These are phyloP conservation scores for Candida sp. DNA, from an alignment of 1,139 yeast species.

Conservation along the genomic window DNA sequence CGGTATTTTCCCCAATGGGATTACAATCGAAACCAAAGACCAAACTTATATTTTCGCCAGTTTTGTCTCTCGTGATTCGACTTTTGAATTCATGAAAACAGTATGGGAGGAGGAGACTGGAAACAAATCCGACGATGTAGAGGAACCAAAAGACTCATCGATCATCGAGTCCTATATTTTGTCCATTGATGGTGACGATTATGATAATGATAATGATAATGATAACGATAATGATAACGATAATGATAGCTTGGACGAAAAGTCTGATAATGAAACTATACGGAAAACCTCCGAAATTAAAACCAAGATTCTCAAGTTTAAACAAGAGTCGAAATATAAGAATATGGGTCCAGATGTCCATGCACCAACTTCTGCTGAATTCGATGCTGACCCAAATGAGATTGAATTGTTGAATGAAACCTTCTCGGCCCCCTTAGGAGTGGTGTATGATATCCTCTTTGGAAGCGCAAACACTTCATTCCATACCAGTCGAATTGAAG, in stretches of 20 bases:
- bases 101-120: constrained; percentile 48
- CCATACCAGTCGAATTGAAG: constrained; percentile 35
- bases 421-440: constrained; percentile 47
- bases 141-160: constrained; percentile 8
- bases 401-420: constrained; percentile 29
- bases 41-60: constrained; percentile 81
- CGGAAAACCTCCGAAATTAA: constrained; percentile 1
- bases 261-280: constrained; percentile 6
- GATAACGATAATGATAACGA: constrained; percentile 5
- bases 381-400: constrained; percentile 22
- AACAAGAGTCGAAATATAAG: constrained; percentile 26
- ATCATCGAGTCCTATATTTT: constrained; percentile 27
- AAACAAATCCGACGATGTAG: constrained; percentile 8
- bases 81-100: constrained; percentile 63
- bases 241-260: not conserved
- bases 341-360: constrained; percentile 39
- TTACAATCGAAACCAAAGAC: constrained; percentile 66
- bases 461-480: constrained; percentile 39
- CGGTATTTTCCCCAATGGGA: constrained; percentile 90
- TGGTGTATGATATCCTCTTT: constrained; percentile 45
- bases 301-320: constrained; percentile 22
- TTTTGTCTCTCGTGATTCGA: constrained; percentile 77
- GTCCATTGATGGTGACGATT: constrained; percentile 31
- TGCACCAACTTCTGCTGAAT: constrained; percentile 25
- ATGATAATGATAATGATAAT: constrained; percentile 14